These are phyloP conservation scores for Acrodontium crateriforme DNA, from an alignment of 2,329 filamentous ascomycete genomes.

Conservation along the genomic window DNA sequence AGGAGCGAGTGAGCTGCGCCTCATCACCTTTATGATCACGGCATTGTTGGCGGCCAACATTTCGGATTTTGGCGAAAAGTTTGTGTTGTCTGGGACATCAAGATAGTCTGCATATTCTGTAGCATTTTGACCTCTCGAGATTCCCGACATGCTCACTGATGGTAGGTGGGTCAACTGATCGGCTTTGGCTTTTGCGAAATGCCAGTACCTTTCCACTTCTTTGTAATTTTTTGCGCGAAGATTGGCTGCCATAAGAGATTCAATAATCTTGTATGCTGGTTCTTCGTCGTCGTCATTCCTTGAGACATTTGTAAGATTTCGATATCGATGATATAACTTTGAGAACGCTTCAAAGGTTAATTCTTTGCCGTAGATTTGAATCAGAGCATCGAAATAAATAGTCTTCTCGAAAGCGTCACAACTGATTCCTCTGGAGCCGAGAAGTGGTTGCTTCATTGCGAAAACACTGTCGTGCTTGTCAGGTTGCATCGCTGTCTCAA, in stretches of 20 bases:
- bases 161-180: constrained; percentile 22
- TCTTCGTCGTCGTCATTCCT: background rate
- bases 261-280: constrained; percentile 43
- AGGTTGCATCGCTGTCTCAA: no score
- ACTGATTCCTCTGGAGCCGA: background rate
- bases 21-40: no score
- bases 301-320: no score
- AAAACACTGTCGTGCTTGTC: background rate
- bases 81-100: no score
- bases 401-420: background rate
- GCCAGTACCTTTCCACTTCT: constrained; percentile 54
- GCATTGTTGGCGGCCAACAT: no score
- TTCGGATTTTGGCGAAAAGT: no score
- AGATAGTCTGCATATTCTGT: no score
- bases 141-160: no score
- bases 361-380: constrained; percentile 39
- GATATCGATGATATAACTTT: constrained; percentile 43
- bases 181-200: constrained; percentile 42
- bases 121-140: no score
- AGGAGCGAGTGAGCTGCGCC: no score
- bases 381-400: constrained; percentile 34
- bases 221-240: constrained; percentile 43
- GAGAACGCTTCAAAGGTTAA: constrained; percentile 36
- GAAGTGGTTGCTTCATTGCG: background rate
- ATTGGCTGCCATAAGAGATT: constrained; percentile 55